Evolutionary conservation across 257 asterid species (phyloP).

Genomic region (Capsicum rhomboideum): DNA sequence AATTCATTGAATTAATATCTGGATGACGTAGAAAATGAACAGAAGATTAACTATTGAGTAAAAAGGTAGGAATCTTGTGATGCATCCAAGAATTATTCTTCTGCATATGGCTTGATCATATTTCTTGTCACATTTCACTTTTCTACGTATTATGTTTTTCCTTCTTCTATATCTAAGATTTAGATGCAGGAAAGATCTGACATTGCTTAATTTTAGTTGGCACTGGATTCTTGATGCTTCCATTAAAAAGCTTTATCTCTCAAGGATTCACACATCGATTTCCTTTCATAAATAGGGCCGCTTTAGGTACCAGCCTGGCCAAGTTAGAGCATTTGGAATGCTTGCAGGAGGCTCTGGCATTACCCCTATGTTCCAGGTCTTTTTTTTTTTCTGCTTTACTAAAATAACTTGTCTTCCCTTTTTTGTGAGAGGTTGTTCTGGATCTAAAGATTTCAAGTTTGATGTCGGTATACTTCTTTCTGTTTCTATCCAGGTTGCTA

Average conservation of each 20-base stretch:
- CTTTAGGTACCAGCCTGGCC: constrained; percentile 33
- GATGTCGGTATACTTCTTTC: not conserved
- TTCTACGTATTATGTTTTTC: not conserved
- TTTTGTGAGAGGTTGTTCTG: no score
- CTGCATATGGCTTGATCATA: not conserved
- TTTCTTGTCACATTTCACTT: not conserved
- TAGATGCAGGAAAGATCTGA: not conserved
- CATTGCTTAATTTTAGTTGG: not conserved
- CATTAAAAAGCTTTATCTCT: not conserved
- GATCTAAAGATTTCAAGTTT: not conserved
- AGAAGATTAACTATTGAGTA: not conserved
- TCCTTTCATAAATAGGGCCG: constrained; percentile 28
- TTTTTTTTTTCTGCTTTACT: not conserved
- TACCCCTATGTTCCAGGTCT: constrained; percentile 50
- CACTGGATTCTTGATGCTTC: not conserved
- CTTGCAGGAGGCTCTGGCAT: constrained; percentile 51
- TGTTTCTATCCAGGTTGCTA: constrained; percentile 51
- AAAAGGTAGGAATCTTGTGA: not conserved
- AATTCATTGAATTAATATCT: not conserved
- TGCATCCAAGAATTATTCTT: not conserved
- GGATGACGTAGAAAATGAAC: not conserved
- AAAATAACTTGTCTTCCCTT: not conserved
- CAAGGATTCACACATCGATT: not conserved
- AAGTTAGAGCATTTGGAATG: constrained; percentile 48
- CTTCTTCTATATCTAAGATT: not conserved